Evolutionary conservation across 257 asterid species (phyloP).

Genomic region (Nicotiana tabacum): DNA sequence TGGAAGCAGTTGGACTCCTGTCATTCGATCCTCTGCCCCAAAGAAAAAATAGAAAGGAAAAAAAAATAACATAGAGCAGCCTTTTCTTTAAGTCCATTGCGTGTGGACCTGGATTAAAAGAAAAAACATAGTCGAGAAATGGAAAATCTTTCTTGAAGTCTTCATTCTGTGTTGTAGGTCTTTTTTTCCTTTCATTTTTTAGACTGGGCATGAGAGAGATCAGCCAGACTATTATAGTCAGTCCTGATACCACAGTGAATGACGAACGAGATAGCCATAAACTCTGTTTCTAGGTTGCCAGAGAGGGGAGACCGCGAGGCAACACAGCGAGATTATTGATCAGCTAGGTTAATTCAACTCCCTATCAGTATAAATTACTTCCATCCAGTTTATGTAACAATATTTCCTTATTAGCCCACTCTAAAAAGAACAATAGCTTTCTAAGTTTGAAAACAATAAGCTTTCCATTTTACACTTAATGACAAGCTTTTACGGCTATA

Average conservation of each 20-base stretch:
- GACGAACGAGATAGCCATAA: not conserved
- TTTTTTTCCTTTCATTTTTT: not conserved
- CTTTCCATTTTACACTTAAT: too few relatives aligned
- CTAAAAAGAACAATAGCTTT: too few relatives aligned
- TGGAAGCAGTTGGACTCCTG: constrained; percentile 7
- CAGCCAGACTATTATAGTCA: not conserved
- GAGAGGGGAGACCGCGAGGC: too few relatives aligned
- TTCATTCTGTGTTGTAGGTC: not conserved
- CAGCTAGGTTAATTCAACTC: too few relatives aligned
- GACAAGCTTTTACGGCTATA: too few relatives aligned
- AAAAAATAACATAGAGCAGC: not conserved
- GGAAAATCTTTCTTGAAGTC: not conserved
- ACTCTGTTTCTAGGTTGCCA: too few relatives aligned
- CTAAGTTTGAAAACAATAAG: too few relatives aligned
- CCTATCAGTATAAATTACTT: too few relatives aligned
- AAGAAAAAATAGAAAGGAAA: not conserved
- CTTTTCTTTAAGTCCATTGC: constrained; percentile 10
- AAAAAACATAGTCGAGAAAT: not conserved
- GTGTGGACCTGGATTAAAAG: constrained; percentile 22
- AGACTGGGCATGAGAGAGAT: not conserved
- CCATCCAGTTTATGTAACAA: too few relatives aligned
- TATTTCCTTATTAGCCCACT: too few relatives aligned
- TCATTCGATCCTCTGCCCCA: not conserved
- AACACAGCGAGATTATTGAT: too few relatives aligned
- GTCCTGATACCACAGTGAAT: too few relatives aligned